These are phyloP conservation scores for Colletotrichum brevisporum DNA, from an alignment of 2,329 filamentous ascomycete genomes.

Conservation along the genomic window DNA sequence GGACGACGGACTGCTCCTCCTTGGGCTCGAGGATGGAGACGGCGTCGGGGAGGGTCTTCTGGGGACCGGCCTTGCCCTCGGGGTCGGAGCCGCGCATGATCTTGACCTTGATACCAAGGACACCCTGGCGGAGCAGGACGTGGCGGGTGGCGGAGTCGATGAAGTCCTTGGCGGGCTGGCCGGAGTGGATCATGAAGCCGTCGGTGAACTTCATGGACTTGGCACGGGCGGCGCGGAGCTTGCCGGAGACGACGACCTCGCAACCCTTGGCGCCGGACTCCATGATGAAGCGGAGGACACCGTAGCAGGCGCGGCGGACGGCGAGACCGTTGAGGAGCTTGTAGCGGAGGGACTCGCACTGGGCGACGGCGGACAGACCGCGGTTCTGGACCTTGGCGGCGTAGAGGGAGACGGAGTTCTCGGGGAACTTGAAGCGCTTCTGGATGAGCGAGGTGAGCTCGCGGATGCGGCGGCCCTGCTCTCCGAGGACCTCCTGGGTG, in stretches of 20 bases:
- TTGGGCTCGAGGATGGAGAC: conserved; percentile 99
- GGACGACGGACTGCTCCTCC: conserved; percentile 96
- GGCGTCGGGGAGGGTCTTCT: conserved; percentile 97
- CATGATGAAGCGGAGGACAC: conserved; percentile 99
- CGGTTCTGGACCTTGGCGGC: conserved; percentile 99
- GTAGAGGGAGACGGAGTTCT: conserved; percentile 99
- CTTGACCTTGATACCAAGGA: conserved; percentile 99
- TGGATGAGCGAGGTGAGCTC: conserved; percentile 99
- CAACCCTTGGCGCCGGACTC: conserved; percentile 99
- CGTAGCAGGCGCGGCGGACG: conserved; percentile 98
- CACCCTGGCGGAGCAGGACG: conserved; percentile 99
- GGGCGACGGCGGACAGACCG: conserved; percentile 98
- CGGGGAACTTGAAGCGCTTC: conserved; percentile 99
- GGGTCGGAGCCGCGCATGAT: conserved; percentile 99
- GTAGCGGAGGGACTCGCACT: conserved; percentile 99
- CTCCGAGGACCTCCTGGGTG: conserved; percentile 99
- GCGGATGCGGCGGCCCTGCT: conserved; percentile 99
- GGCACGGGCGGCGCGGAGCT: conserved; percentile 98
- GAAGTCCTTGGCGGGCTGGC: conserved; percentile 99
- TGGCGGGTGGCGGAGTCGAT: conserved; percentile 98
- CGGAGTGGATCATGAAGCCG: conserved; percentile 99
- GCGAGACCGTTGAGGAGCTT: conserved; percentile 99
- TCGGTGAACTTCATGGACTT: conserved; percentile 99
- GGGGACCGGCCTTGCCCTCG: conserved; percentile 97
- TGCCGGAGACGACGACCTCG: conserved; percentile 99